phyloP scores from a whole-genome alignment of 306 rosid species.

The Acacia confusa region DNA sequence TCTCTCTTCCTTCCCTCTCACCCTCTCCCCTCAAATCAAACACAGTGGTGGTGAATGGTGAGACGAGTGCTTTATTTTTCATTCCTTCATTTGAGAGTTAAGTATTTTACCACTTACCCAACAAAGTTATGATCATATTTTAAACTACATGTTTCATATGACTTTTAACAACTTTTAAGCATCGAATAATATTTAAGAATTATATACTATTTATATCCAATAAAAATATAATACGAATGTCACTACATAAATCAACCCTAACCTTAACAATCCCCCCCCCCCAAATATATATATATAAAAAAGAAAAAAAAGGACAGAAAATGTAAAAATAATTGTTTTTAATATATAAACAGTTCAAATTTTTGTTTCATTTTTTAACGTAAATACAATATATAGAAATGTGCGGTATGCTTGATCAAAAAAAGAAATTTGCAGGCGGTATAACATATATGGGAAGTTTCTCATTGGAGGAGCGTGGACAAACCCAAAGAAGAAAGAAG shows the following conservation, averaged over 20 bases:
- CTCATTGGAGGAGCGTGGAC: not conserved
- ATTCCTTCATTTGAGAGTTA: not conserved
- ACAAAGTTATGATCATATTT: not conserved
- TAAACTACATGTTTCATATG: not conserved
- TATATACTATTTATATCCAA: not conserved
- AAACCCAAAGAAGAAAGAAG: not conserved
- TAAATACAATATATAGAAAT: conserved; percentile 8
- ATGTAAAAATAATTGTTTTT: not conserved
- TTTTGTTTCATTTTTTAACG: not conserved
- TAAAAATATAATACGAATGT: not conserved
- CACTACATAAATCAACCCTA: not conserved
- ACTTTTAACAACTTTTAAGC: too few species aligned
- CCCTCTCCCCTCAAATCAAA: too few species aligned
- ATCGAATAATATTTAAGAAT: not conserved
- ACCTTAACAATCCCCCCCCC: too few species aligned
- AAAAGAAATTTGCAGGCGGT: not conserved
- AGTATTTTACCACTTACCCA: not conserved
- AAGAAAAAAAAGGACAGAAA: not conserved
- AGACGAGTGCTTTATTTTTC: too few species aligned
- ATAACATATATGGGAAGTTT: not conserved
- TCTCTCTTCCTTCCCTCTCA: too few species aligned
- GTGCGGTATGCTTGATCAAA: not conserved
- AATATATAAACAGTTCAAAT: not conserved
- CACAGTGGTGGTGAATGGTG: too few species aligned
- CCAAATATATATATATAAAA: not conserved